Evolutionary conservation across 148 eudicot species (phyloP).

Genomic region (Camellia granthamiana): DNA sequence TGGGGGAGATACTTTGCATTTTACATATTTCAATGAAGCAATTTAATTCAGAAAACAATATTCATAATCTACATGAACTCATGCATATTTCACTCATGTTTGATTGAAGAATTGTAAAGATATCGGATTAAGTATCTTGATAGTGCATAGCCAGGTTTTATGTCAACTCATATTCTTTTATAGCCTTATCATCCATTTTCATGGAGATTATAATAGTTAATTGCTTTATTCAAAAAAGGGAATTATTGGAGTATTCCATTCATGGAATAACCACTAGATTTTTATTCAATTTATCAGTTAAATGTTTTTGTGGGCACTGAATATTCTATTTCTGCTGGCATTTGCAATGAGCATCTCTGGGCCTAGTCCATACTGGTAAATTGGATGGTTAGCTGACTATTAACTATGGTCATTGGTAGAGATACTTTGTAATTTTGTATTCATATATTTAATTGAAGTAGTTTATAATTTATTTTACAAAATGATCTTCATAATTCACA

Average conservation of each 20-base stretch:
- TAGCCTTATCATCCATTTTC: too few relatives aligned
- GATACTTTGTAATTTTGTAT: too few relatives aligned
- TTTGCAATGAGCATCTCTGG: neutral
- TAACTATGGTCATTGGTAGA: neutral
- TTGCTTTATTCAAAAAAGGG: neutral
- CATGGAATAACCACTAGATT: neutral
- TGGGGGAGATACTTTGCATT: too few relatives aligned
- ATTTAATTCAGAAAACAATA: too few relatives aligned
- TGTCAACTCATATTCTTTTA: neutral
- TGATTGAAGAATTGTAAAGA: too few relatives aligned
- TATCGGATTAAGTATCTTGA: too few relatives aligned
- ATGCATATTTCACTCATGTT: too few relatives aligned
- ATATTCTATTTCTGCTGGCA: neutral
- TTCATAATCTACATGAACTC: too few relatives aligned
- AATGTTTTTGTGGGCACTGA: neutral
- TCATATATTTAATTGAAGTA: too few relatives aligned
- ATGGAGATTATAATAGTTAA: neutral
- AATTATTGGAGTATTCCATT: too few relatives aligned
- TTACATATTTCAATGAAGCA: neutral
- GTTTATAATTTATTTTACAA: too few relatives aligned
- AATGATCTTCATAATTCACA: too few relatives aligned
- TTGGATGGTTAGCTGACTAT: neutral
- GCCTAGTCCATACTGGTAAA: slow-evolving; percentile 1
- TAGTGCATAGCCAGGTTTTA: neutral
- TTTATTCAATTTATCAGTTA: neutral